Evolutionary conservation across 495 filamentous ascomycete genomes (phyloP).

Genomic region (Neurospora sp.): DNA sequence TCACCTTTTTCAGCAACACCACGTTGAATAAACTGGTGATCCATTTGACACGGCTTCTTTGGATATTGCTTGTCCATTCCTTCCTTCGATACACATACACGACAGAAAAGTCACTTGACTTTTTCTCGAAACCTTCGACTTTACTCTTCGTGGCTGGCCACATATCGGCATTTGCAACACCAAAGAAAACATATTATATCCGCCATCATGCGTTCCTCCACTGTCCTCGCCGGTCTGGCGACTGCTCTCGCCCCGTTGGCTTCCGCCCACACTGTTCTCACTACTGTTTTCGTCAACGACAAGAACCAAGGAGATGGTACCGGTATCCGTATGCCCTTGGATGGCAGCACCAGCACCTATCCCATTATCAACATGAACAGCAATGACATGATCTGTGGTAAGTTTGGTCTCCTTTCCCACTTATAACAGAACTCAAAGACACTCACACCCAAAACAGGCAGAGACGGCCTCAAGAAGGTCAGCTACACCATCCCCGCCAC

Average conservation of each 20-base stretch:
- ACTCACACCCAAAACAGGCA: conserved; percentile 28
- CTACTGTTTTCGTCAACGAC: conserved; percentile 54
- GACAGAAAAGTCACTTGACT: background rate
- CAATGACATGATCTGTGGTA: conserved; percentile 66
- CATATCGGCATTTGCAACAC: background rate
- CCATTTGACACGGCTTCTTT: background rate
- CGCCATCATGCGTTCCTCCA: conserved; percentile 15
- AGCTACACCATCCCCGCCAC: conserved; percentile 46
- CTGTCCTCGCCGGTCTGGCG: conserved; percentile 18
- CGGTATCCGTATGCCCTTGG: conserved; percentile 56
- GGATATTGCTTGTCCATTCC: background rate
- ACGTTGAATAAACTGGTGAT: background rate
- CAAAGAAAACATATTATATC: background rate
- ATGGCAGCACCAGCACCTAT: conserved; percentile 33
- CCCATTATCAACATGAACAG: conserved; percentile 41
- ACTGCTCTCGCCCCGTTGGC: conserved; percentile 17
- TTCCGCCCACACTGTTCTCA: conserved; percentile 55
- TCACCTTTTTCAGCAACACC: background rate
- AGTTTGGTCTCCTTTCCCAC: conserved; percentile 4
- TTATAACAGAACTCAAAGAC: background rate
- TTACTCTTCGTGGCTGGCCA: conserved; percentile 4
- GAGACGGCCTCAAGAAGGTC: conserved; percentile 45
- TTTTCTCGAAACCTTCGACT: background rate
- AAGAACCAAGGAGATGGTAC: conserved; percentile 56
- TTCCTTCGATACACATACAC: background rate